Evolutionary conservation across 305 asterid genomes (phyloP).

Genomic region (Euphrasia arctica): DNA sequence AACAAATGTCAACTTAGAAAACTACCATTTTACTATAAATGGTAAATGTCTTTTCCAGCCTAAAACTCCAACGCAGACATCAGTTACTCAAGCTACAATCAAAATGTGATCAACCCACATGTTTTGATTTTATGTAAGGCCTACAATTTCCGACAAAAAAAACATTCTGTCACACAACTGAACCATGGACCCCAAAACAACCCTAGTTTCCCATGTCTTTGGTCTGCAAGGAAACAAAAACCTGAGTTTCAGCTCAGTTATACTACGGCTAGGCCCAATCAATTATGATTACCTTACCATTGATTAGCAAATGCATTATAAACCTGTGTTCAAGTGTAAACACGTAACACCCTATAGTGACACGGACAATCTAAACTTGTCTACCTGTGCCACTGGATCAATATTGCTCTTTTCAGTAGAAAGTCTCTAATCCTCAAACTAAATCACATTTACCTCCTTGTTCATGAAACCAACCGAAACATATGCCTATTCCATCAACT

Average conservation of each 20-base stretch:
- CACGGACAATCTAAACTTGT: neutral
- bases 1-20: neutral
- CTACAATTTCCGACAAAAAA: neutral
- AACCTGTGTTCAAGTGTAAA: neutral
- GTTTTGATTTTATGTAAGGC: neutral
- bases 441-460: neutral
- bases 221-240: neutral
- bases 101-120: neutral
- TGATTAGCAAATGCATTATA: slow-evolving; percentile 5
- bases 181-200: no score
- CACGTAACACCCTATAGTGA: neutral
- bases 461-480: slow-evolving; percentile 11
- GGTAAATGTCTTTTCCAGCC: neutral
- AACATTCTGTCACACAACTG: neutral
- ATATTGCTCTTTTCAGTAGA: slow-evolving; percentile 3
- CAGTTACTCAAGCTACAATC: neutral
- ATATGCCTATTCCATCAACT: slow-evolving; percentile 1
- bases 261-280: neutral
- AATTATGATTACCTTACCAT: neutral
- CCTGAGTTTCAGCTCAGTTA: neutral
- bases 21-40: neutral
- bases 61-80: neutral
- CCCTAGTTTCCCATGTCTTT: neutral
- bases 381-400: neutral
- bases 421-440: slow-evolving; percentile 13